A percentile compares a stretch with the other conserved stretches of the same genome.
These are phyloP conservation scores for Alternaria incomplexa DNA, from an alignment of 2,329 filamentous ascomycete genomes.

Conservation along the genomic window DNA sequence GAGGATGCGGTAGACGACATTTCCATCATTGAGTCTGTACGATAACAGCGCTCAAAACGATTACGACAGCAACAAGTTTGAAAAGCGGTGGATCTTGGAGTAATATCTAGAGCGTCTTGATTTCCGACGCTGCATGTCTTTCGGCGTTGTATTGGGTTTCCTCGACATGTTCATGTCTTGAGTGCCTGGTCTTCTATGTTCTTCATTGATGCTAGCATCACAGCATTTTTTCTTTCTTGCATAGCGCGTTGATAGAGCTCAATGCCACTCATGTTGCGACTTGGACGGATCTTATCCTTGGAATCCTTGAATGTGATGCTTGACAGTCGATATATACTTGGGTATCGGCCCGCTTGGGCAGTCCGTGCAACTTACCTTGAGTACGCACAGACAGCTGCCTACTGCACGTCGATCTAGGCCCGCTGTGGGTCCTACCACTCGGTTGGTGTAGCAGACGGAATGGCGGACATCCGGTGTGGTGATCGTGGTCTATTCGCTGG, in stretches of 20 bases:
- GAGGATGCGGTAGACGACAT: conserved; percentile 37
- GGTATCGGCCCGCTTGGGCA: background rate
- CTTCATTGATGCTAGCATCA: conserved; percentile 10
- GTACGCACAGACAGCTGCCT: background rate
- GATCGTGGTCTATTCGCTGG: background rate
- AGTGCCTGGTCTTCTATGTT: background rate
- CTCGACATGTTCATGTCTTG: conserved; percentile 1
- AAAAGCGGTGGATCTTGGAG: background rate
- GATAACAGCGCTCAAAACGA: conserved; percentile 14
- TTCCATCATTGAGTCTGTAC: conserved; percentile 35
- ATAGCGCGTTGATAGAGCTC: conserved; percentile 9
- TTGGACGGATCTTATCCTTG: background rate
- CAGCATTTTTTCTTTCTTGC: conserved; percentile 22
- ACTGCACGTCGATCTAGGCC: background rate
- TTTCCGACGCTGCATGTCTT: conserved; percentile 23
- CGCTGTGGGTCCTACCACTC: background rate
- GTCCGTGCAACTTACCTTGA: background rate
- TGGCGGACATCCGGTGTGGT: background rate
- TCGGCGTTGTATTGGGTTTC: conserved; percentile 21
- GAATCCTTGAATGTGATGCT: background rate
- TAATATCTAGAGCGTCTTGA: background rate
- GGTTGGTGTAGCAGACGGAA: background rate
- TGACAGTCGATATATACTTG: background rate
- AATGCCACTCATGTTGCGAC: background rate
- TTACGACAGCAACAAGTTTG: background rate